phyloP scores from a whole-genome alignment of 2,329 filamentous ascomycete species.

The Claviceps sp. region DNA sequence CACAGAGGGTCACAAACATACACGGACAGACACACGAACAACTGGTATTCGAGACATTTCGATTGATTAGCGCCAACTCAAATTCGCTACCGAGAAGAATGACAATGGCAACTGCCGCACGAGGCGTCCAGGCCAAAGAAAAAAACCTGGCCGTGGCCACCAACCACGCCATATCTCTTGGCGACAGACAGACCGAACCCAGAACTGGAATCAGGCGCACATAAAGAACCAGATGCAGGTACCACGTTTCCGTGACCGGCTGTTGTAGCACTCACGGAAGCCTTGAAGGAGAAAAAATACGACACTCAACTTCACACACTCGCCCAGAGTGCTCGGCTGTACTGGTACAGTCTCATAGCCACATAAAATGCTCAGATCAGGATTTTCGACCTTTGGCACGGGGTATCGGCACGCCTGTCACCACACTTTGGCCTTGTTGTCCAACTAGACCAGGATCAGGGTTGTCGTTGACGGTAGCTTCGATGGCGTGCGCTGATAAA shows the following conservation, averaged over 20 bases:
- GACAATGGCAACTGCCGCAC: background rate
- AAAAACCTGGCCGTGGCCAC: background rate
- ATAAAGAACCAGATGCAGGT: too few species aligned
- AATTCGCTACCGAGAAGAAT: background rate
- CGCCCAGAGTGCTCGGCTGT: background rate
- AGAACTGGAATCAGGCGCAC: background rate
- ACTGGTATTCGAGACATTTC: background rate
- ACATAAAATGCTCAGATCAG: background rate
- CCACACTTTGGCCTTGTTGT: background rate
- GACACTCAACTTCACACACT: background rate
- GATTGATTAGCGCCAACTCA: background rate
- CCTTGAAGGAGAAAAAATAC: background rate
- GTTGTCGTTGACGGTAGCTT: background rate
- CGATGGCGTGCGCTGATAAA: background rate
- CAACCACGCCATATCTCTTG: background rate
- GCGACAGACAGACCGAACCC: background rate
- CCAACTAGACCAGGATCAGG: too few species aligned
- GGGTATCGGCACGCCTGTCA: background rate
- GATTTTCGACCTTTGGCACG: background rate
- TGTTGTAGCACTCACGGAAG: too few species aligned
- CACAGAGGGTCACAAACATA: too few species aligned
- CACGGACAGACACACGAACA: background rate
- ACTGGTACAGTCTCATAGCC: background rate
- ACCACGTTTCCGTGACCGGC: too few species aligned
- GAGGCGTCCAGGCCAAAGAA: background rate